Base-by-base conservation (phyloP, 1,139 yeast species). In the Arxiozyma slooffiae region DNA sequence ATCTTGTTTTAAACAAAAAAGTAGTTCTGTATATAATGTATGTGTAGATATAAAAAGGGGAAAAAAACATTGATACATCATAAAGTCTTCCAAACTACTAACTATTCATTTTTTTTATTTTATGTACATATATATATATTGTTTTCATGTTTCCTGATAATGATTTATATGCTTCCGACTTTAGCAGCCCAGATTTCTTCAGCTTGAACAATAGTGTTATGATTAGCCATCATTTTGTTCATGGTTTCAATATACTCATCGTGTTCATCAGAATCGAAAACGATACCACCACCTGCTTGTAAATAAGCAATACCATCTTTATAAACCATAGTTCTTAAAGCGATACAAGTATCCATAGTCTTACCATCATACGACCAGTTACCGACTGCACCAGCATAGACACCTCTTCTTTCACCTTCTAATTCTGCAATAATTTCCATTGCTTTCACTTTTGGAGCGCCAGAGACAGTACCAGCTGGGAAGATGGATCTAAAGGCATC, bases 261-360 rank as follows among this genome's bases (percentile, higher is more conserved):
- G 62, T 84, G 82, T 53, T 94, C 95, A 66, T 92, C 97, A 57
- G 96, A 85, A 67, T 92, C 98, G 65, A 76, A 83, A 36, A 92
- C 98, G 67, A 92, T 92, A 53, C 98, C 98, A 50, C 98, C 98
- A 58, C 98, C 98, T 2, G 98, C 97, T 73, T 92, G 98, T 59
- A 92, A 75, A 63, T 89, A 92, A 0, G 96, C 97, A 44, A 79
- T 74, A 20, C 94, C 94, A 59, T 90, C 88, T 66, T 92, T 92
- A 63, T 79, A 85, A 41, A 92, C 92, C 97, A 92, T 92, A 1
- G 98, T 92, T 71, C 98, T 79, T 60, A 92, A 74, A 0, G 98
- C 98, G 65, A 92, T 92, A 71, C 98, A 92, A 0, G 97, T 92
- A 65, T 92, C 95, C 97, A 92, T 92, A 26, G 89, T 78, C 60